phyloP scores from a whole-genome alignment of 2,329 filamentous ascomycete species.

The Hyphodiscus sp. region DNA sequence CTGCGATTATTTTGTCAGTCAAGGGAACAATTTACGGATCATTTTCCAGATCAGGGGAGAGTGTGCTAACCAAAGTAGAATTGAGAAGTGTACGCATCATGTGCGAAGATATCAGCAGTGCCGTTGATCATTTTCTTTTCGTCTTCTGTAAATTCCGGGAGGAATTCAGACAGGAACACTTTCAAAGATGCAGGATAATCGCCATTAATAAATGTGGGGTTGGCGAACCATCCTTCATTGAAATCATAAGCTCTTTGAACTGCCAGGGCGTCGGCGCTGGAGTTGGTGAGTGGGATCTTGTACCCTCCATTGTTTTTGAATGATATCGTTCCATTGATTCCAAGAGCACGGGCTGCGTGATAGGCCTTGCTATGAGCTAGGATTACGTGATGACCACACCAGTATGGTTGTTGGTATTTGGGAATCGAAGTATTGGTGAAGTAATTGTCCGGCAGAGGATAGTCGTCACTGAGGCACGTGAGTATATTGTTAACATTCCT shows the following conservation, averaged over 20 bases:
- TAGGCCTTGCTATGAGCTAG: constrained; percentile 43
- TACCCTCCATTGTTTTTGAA: constrained; percentile 39
- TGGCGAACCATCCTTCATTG: constrained; percentile 42
- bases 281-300: constrained; percentile 38
- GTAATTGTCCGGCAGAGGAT: constrained; percentile 21
- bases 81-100: constrained; percentile 50
- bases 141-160: constrained; percentile 36
- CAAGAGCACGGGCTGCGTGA: constrained; percentile 46
- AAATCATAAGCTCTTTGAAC: constrained; percentile 27
- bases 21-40: no score
- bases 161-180: constrained; percentile 34
- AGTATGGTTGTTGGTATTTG: constrained; percentile 33
- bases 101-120: constrained; percentile 48
- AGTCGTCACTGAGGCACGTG: background rate
- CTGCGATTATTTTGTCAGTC: background rate
- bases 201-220: constrained; percentile 20
- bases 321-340: constrained; percentile 42
- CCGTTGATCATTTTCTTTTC: constrained; percentile 43
- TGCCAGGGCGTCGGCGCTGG: constrained; percentile 23
- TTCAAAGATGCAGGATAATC: constrained; percentile 42
- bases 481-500: background rate
- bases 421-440: constrained; percentile 33
- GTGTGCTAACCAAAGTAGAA: constrained; percentile 27
- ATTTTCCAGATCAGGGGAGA: no score
- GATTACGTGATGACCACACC: constrained; percentile 37